Evolutionary conservation across 129 eudicot species (phyloP), one percentile per base, ranked within the genome.

Genomic region (Flaveria linearis): DNA sequence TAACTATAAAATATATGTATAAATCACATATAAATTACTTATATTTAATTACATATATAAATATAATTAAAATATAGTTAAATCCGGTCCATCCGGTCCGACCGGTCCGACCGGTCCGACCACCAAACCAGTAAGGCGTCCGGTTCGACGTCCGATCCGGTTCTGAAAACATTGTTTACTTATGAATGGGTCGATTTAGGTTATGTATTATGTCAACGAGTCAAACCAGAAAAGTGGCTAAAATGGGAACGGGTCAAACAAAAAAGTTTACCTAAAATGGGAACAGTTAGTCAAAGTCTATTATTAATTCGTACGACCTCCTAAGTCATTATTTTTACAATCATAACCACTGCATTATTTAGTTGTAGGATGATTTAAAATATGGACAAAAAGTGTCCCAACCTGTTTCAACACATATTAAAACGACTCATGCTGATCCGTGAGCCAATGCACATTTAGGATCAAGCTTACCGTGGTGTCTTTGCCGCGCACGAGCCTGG

Each of bases 381-480:
- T 0, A 28, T 28, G 68, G 3, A 11, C 33, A 61, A 20, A 56
- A 56, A 60, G 6, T 25, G 67, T 3, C 17, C 41, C 7, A 13
- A 26, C 67, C 42, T 16, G 17, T 10, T 60, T 60, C n/a, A 26
- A 25, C 67, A 18, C 67, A 13, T 26, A 26, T 12, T 2, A 22
- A 57, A 20, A 57, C 18, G 64, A 57, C 64, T 1, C 33, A 2
- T 2, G 7, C 14, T 23, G 25, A 22, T 7, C 33, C 2, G 15
- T 57, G 5, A 20, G 15, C 15, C 64, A 57, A 20, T 36, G 16
- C 28, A 57, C 13, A 1, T n/a, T 0, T 46, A 52, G 39, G 28
- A 69, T 28, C 52, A 78, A 78, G 50, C 74, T 20, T 79, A 88
- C 93, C 82, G 70, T 75, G 51, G 76, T 55, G 70, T 84, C 88